Percentiles rank a stretch among this genome's conserved stretches.
phyloP scores from a whole-genome alignment of 768 basidiomycete genomes.

The Trametes gibbosa region DNA sequence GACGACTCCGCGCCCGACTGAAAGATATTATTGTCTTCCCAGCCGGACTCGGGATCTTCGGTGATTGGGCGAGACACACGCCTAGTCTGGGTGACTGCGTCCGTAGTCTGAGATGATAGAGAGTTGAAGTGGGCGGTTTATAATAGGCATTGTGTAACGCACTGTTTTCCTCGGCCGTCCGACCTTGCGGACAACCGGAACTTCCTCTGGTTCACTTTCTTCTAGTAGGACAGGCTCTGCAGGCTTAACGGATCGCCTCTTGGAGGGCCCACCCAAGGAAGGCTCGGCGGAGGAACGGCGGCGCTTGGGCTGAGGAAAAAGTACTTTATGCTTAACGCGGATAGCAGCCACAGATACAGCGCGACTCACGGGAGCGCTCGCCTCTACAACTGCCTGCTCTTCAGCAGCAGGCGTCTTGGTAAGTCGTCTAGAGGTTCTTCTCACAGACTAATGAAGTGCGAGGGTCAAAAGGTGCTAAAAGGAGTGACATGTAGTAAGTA shows the following conservation, averaged over 20 bases:
- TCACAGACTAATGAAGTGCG: slow-evolving; percentile 27
- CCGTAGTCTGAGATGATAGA: slow-evolving; percentile 37
- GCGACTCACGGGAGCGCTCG: slow-evolving; percentile 43
- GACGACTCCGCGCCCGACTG: slow-evolving; percentile 90
- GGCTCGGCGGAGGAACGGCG: slow-evolving; percentile 80
- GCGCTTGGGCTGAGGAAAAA: slow-evolving; percentile 61
- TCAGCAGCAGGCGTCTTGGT: slow-evolving; percentile 52
- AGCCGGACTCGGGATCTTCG: slow-evolving; percentile 55
- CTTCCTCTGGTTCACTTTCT: slow-evolving; percentile 78
- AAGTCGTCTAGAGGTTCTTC: slow-evolving; percentile 64
- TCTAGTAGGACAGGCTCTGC: slow-evolving; percentile 51
- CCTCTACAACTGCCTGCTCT: slow-evolving; percentile 36
- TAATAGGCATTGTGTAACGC: slow-evolving; percentile 15
- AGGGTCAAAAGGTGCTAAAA: slow-evolving; percentile 6
- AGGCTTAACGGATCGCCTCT: slow-evolving; percentile 33
- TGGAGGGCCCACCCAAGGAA: slow-evolving; percentile 48
- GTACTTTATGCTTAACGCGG: slow-evolving; percentile 10
- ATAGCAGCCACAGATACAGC: neutral
- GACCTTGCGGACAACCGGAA: slow-evolving; percentile 56
- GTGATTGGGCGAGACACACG: slow-evolving; percentile 42
- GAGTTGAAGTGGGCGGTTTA: neutral
- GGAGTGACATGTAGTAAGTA: slow-evolving; percentile 21
- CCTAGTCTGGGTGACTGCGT: slow-evolving; percentile 51
- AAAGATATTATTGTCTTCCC: slow-evolving; percentile 90
- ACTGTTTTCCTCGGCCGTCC: slow-evolving; percentile 61